Percentiles rank a stretch among this genome's conserved stretches.
Evolutionary conservation across 2,329 filamentous ascomycete genomes (phyloP).

Genomic region (Nemania sp.): DNA sequence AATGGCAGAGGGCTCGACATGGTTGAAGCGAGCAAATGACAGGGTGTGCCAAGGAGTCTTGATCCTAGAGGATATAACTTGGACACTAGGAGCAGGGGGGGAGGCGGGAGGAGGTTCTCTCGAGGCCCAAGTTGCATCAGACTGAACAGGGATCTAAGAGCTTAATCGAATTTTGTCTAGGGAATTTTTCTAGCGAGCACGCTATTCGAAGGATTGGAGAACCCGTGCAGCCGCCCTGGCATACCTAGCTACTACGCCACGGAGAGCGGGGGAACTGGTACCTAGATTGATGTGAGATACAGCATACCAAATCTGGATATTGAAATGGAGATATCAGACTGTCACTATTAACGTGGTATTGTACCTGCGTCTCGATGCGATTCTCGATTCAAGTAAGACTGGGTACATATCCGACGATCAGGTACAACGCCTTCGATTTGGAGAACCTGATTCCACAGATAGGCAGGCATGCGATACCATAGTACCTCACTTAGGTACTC

Average conservation of each 20-base stretch:
- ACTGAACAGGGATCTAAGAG: conserved; percentile 40
- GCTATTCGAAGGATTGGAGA: conserved; percentile 1
- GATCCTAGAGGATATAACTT: conserved; percentile 26
- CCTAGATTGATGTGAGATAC: too few relatives aligned
- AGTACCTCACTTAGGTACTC: background rate
- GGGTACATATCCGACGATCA: conserved; percentile 2
- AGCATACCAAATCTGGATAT: background rate
- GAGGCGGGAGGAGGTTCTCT: conserved; percentile 40
- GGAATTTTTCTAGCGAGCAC: background rate
- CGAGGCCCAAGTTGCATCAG: conserved; percentile 41
- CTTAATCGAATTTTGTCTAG: conserved; percentile 35
- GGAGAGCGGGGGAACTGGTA: conserved; percentile 7
- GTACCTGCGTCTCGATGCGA: background rate
- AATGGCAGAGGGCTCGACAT: conserved; percentile 49
- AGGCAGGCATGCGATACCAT: conserved; percentile 11
- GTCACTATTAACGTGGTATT: background rate
- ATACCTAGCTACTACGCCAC: background rate
- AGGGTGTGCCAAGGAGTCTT: conserved; percentile 45
- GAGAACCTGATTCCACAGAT: conserved; percentile 4
- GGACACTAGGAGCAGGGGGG: conserved; percentile 27
- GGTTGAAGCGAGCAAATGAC: conserved; percentile 50
- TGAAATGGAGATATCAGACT: conserved; percentile 19
- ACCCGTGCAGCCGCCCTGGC: conserved; percentile 2
- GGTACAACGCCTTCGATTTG: conserved; percentile 2
- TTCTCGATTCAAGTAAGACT: conserved; percentile 18